Conservation (phyloP, 2,329 filamentous ascomycete genomes). For the Scolecobasidium constrictum region DNA sequence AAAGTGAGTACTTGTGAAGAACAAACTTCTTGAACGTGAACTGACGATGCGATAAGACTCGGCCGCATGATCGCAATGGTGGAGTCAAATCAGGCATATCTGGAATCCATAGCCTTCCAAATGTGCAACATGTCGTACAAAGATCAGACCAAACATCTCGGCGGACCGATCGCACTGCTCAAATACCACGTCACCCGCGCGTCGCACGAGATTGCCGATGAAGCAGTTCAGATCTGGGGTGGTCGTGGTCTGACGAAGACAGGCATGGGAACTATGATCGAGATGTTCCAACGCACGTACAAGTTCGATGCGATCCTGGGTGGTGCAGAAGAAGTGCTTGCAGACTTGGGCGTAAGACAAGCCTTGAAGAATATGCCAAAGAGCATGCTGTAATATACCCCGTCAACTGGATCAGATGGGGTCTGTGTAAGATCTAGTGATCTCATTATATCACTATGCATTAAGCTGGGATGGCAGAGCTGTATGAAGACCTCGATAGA, state of each 20-base stretch:
- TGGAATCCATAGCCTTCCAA: slow-evolving; percentile 75
- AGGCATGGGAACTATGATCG: slow-evolving; percentile 73
- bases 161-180: slow-evolving; percentile 70
- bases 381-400: slow-evolving; percentile 71
- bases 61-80: slow-evolving; percentile 78
- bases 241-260: slow-evolving; percentile 63
- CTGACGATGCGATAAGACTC: too few relatives aligned
- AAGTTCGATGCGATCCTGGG: slow-evolving; percentile 60
- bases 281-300: slow-evolving; percentile 76
- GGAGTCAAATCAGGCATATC: slow-evolving; percentile 77
- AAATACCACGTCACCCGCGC: slow-evolving; percentile 69
- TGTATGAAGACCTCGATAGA: too few relatives aligned
- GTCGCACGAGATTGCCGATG: slow-evolving; percentile 74
- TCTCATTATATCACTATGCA: too few relatives aligned
- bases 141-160: slow-evolving; percentile 62
- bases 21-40: not conserved
- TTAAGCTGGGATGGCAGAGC: too few relatives aligned
- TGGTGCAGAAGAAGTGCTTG: slow-evolving; percentile 73
- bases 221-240: slow-evolving; percentile 77
- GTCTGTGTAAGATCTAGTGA: too few relatives aligned
- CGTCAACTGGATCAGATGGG: too few relatives aligned
- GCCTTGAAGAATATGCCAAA: slow-evolving; percentile 79
- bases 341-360: slow-evolving; percentile 71
- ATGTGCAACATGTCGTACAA: slow-evolving; percentile 79
- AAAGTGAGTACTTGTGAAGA: slow-evolving; percentile 47